Percentiles rank a stretch among this genome's conserved stretches.
Conservation (phyloP, 352 stramenopile species). For the Aphanomyces euteiches region DNA sequence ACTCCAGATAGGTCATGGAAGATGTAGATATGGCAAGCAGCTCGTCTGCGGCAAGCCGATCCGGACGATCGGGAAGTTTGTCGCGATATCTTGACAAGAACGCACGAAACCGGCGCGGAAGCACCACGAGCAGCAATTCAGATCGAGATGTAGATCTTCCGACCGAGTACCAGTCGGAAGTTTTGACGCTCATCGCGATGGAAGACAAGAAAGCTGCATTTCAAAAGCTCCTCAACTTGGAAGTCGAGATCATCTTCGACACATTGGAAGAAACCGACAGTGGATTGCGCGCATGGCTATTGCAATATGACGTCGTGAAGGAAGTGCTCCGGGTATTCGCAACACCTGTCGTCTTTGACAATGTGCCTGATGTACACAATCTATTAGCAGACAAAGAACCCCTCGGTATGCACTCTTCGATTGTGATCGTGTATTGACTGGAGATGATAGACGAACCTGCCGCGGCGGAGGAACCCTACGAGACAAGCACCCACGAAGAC, state of each 20-base stretch:
- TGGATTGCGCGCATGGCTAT: conserved; percentile 78
- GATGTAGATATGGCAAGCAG: conserved; percentile 22
- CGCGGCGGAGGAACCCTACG: conserved; percentile 12
- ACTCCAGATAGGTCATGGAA: conserved; percentile 20
- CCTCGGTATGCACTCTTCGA: conserved; percentile 5
- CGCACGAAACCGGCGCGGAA: conserved; percentile 23
- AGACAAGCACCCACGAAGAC: neutral
- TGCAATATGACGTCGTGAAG: conserved; percentile 71
- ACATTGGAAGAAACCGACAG: conserved; percentile 82
- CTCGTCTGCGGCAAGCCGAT: neutral
- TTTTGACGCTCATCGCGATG: conserved; percentile 27
- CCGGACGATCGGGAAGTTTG: conserved; percentile 21
- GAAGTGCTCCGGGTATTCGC: conserved; percentile 76
- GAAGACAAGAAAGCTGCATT: conserved; percentile 67
- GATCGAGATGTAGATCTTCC: conserved; percentile 19
- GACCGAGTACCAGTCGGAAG: conserved; percentile 25
- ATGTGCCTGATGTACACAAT: neutral
- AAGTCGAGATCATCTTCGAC: conserved; percentile 81
- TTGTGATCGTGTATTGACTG: neutral
- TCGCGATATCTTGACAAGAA: conserved; percentile 27
- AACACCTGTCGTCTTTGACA: conserved; percentile 58
- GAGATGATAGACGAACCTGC: conserved; percentile 8
- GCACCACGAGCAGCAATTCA: conserved; percentile 27
- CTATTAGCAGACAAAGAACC: neutral
- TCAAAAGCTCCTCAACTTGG: conserved; percentile 65